phyloP scores from a whole-genome alignment of 1,284 basidiomycete genomes.

The Golubevia pallescens region DNA sequence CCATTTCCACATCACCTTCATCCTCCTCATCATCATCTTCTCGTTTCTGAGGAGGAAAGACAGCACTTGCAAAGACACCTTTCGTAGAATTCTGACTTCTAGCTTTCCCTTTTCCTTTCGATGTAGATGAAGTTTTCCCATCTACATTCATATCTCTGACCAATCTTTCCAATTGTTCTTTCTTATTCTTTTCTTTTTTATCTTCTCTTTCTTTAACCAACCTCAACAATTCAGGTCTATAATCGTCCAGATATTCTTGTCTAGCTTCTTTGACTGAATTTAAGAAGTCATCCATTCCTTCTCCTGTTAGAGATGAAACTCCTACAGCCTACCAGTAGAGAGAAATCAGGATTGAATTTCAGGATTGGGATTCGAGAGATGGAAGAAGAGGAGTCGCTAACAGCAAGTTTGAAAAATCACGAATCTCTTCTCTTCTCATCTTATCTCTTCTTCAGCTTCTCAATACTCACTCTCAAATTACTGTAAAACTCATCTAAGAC shows the following conservation, averaged over 20 bases:
- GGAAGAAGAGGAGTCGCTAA: neutral
- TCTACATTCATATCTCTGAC: constrained; percentile 57
- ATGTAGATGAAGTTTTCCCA: constrained; percentile 8
- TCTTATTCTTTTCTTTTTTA: constrained; percentile 38
- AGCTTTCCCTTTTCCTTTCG: neutral
- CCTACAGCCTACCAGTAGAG: constrained; percentile 36
- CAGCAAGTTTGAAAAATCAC: neutral
- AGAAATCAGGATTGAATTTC: constrained; percentile 6
- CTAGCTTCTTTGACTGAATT: constrained; percentile 51
- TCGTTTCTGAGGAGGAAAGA: too few relatives aligned
- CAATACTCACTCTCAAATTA: constrained; percentile 41
- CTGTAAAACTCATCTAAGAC: constrained; percentile 64
- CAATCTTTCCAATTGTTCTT: constrained; percentile 44
- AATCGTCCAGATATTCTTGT: constrained; percentile 52
- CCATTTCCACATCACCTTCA: constrained; percentile 20
- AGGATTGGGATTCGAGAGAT: neutral
- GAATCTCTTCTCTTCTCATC: neutral
- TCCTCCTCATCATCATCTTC: constrained; percentile 4
- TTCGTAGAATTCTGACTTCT: neutral
- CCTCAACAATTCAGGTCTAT: constrained; percentile 55
- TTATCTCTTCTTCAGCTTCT: neutral
- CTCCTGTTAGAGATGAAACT: constrained; percentile 58
- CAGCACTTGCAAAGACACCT: too few relatives aligned
- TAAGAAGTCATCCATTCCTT: constrained; percentile 54
- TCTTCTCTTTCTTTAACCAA: constrained; percentile 33